These are phyloP conservation scores for Cryptococcus neoformans DNA, from an alignment of 1,284 basidiomycete species.

Conservation along the genomic window DNA sequence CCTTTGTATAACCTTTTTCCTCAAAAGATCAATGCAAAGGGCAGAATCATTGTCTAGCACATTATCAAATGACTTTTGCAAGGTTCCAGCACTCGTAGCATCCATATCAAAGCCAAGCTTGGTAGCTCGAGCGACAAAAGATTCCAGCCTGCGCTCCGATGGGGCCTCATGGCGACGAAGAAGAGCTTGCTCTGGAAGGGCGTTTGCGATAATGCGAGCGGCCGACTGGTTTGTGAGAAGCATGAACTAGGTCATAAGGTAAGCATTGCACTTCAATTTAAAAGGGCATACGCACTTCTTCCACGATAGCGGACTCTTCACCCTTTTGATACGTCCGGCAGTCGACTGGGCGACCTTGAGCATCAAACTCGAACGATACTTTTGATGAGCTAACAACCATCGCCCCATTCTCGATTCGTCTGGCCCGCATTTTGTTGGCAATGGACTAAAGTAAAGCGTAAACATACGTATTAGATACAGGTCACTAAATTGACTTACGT, in stretches of 20 bases:
- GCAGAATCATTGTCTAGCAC: slow-evolving; percentile 71
- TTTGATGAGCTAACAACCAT: slow-evolving; percentile 69
- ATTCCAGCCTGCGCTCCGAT: slow-evolving; percentile 80
- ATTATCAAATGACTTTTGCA: slow-evolving; percentile 77
- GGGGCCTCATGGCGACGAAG: slow-evolving; percentile 91
- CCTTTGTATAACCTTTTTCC: slow-evolving; percentile 75
- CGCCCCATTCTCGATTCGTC: slow-evolving; percentile 77
- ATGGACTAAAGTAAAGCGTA: background rate
- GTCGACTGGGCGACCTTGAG: slow-evolving; percentile 76
- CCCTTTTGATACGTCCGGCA: slow-evolving; percentile 63
- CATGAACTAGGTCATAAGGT: slow-evolving; percentile 68
- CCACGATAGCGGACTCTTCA: slow-evolving; percentile 78
- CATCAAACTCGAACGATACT: slow-evolving; percentile 77
- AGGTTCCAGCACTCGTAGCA: slow-evolving; percentile 68
- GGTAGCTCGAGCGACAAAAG: slow-evolving; percentile 73
- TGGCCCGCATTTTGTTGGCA: slow-evolving; percentile 68
- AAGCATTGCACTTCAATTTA: background rate
- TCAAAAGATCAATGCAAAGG: slow-evolving; percentile 71
- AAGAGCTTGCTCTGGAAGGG: slow-evolving; percentile 91
- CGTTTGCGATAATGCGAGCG: slow-evolving; percentile 87
- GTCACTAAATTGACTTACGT: slow-evolving; percentile 44
- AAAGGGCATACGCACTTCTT: slow-evolving; percentile 63
- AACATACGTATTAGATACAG: background rate
- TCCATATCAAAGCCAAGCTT: slow-evolving; percentile 83
- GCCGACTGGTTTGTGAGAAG: slow-evolving; percentile 84